Evolutionary conservation across 2,329 filamentous ascomycete species (phyloP).

Genomic region (Zymoseptoria pseudotritici): DNA sequence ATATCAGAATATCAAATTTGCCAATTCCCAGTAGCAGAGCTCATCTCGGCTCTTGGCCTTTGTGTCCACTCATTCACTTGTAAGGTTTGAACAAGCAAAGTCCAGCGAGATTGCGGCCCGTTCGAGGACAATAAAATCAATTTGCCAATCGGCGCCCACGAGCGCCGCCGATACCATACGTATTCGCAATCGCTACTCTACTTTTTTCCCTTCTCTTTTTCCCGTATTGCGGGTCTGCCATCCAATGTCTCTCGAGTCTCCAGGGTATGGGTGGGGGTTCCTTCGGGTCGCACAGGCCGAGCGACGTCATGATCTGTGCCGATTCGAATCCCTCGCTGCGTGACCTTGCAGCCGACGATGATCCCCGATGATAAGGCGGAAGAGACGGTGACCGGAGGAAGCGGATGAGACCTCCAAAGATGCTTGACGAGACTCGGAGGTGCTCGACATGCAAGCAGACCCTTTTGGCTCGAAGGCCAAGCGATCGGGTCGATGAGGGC

Average conservation of each 20-base stretch:
- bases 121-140: not conserved
- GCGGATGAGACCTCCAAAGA: not conserved
- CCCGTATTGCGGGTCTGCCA: not conserved
- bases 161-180: not conserved
- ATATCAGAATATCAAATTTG: not conserved
- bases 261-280: not conserved
- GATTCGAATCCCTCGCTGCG: not conserved
- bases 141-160: not conserved
- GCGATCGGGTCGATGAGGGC: not conserved
- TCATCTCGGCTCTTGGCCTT: not conserved
- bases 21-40: not conserved
- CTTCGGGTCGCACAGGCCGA: not conserved
- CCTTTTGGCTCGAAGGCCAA: not conserved
- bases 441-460: not conserved
- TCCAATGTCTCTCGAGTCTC: not conserved
- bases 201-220: not conserved
- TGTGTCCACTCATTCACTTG: not conserved
- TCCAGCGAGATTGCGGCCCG: not conserved
- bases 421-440: not conserved
- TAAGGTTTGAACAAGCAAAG: not conserved
- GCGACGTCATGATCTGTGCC: not conserved
- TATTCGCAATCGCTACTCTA: not conserved
- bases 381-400: not conserved
- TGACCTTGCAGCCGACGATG: not conserved
- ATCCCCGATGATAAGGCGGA: not conserved